These are phyloP conservation scores for Yamadazyma diddensiae DNA, from an alignment of 1,139 yeast species.

Conservation along the genomic window DNA sequence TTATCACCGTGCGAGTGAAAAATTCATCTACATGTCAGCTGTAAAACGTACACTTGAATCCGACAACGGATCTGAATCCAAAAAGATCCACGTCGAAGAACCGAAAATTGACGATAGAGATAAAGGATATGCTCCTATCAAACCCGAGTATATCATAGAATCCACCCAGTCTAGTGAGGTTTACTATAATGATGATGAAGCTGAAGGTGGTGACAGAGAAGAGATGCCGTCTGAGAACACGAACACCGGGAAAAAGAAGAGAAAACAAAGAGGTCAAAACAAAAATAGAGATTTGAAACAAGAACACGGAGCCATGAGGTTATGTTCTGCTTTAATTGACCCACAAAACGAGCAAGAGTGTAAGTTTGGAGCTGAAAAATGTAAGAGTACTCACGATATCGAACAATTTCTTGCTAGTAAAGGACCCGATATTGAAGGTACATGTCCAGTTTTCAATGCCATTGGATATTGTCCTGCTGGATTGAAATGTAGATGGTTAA, in stretches of 20 bases:
- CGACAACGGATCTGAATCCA: slow-evolving; percentile 3
- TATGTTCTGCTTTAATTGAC: slow-evolving; percentile 63
- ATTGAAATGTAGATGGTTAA: slow-evolving; percentile 85
- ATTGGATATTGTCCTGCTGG: slow-evolving; percentile 93
- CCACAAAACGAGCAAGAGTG: slow-evolving; percentile 53
- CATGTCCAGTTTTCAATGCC: slow-evolving; percentile 79
- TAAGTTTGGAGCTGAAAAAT: slow-evolving; percentile 63
- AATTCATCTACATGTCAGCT: slow-evolving; percentile 1
- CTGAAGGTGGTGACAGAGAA: slow-evolving; percentile 43
- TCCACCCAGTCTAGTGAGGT: neutral
- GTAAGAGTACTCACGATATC: slow-evolving; percentile 77
- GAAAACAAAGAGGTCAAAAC: slow-evolving; percentile 78
- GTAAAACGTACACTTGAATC: slow-evolving; percentile 7
- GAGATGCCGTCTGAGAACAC: slow-evolving; percentile 12
- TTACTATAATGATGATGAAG: slow-evolving; percentile 33
- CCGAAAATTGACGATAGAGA: slow-evolving; percentile 10
- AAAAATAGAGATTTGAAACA: slow-evolving; percentile 81
- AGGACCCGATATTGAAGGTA: slow-evolving; percentile 66
- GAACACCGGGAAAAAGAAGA: slow-evolving; percentile 21
- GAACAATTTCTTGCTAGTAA: slow-evolving; percentile 61
- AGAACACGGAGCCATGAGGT: slow-evolving; percentile 57
- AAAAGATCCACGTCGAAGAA: slow-evolving; percentile 8
- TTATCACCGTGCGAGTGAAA: slow-evolving; percentile 1
- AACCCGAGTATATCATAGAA: slow-evolving; percentile 53
- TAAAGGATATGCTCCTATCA: slow-evolving; percentile 65